Conservation (phyloP, 1,139 yeast species). For the Yamadazyma conglobata region DNA sequence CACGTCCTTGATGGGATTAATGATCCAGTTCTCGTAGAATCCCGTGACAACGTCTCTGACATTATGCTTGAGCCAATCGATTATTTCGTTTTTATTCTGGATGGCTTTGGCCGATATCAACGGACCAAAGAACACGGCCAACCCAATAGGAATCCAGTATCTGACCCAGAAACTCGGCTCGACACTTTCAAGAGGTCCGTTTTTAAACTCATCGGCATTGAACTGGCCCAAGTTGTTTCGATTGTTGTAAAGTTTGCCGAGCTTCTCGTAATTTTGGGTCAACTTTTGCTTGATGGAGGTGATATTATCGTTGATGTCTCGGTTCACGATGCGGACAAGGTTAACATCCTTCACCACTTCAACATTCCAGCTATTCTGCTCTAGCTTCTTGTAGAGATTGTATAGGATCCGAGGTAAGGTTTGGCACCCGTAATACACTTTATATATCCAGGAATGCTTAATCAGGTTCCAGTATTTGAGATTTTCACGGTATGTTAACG, state of each 20-base stretch:
- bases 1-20: constrained; percentile 72
- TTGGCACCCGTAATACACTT: constrained; percentile 33
- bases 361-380: constrained; percentile 9
- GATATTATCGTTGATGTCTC: constrained; percentile 22
- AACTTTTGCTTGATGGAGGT: constrained; percentile 19
- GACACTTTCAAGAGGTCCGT: constrained; percentile 19
- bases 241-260: constrained; percentile 22
- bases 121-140: constrained; percentile 49
- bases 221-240: constrained; percentile 4
- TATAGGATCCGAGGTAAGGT: constrained; percentile 26
- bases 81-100: constrained; percentile 49
- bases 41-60: constrained; percentile 62
- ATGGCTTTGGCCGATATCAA: constrained; percentile 39
- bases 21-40: constrained; percentile 77
- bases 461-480: constrained; percentile 36
- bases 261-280: constrained; percentile 16
- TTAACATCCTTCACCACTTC: constrained; percentile 9
- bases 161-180: constrained; percentile 50
- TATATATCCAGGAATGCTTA: constrained; percentile 22
- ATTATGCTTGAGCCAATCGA: constrained; percentile 54
- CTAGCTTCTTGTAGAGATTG: constrained; percentile 12
- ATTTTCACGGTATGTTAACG: constrained; percentile 33
- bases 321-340: constrained; percentile 19
- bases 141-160: constrained; percentile 62
- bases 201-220: constrained; percentile 2